These are phyloP conservation scores for Hibiscus tridactylites DNA, from an alignment of 345 rosid species.

Conservation along the genomic window DNA sequence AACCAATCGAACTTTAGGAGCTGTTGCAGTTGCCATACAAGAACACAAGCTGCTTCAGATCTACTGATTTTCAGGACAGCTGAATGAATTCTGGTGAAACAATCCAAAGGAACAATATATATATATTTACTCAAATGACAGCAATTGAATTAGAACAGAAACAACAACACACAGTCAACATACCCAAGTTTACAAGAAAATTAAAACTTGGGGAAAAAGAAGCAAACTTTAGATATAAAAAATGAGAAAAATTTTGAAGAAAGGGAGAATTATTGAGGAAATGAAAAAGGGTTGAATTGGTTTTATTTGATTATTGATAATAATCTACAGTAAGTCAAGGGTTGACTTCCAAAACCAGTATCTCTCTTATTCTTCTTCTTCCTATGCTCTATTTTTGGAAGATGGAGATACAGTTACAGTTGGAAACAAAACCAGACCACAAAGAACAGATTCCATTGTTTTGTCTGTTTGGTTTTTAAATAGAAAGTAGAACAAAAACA, in stretches of 20 bases:
- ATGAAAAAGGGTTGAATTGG: background rate
- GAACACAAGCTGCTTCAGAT: background rate
- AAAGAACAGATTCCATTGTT: no score
- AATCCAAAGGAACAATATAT: no score
- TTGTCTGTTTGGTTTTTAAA: no score
- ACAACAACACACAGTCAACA: no score
- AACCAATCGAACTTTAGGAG: slow-evolving; percentile 47
- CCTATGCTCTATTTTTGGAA: background rate
- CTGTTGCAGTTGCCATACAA: slow-evolving; percentile 26
- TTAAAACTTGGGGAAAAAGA: no score
- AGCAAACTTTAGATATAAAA: no score
- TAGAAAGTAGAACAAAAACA: background rate
- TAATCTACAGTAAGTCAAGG: background rate
- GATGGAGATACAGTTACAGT: background rate
- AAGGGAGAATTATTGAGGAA: no score
- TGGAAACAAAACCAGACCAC: background rate
- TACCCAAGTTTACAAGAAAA: no score
- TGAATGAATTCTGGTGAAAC: no score
- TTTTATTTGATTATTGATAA: background rate
- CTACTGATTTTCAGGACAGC: background rate
- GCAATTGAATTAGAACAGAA: no score
- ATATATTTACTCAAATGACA: no score
- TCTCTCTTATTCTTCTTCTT: background rate
- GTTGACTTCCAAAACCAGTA: background rate
- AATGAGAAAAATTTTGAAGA: no score